Evolutionary conservation across 2,329 filamentous ascomycete genomes (phyloP).

Genomic region (Epichloe elymi): DNA sequence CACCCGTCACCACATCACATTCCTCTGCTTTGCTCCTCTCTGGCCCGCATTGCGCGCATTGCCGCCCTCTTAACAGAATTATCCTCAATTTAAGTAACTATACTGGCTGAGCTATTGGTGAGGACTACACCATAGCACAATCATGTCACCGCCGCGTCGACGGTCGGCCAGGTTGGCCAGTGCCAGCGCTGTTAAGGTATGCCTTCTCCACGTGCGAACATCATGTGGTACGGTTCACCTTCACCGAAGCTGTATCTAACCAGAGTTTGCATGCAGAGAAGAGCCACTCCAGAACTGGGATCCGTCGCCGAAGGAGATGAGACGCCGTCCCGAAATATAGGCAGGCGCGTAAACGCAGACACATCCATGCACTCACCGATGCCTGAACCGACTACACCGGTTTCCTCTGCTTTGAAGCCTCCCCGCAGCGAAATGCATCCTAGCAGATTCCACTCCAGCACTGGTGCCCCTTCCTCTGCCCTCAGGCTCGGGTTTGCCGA

Average conservation of each 20-base stretch:
- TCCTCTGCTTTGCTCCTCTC: slow-evolving; percentile 4
- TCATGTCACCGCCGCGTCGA: slow-evolving; percentile 29
- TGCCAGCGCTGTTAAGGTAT: slow-evolving; percentile 25
- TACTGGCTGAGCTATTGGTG: background rate
- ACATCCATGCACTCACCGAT: slow-evolving; percentile 23
- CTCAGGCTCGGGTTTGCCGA: slow-evolving; percentile 72
- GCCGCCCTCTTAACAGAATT: slow-evolving; percentile 3
- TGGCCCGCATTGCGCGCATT: slow-evolving; percentile 3
- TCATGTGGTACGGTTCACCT: background rate
- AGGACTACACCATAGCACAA: slow-evolving; percentile 5
- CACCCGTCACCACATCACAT: slow-evolving; percentile 2
- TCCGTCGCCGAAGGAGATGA: slow-evolving; percentile 34
- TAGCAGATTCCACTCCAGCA: slow-evolving; percentile 64
- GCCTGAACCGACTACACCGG: slow-evolving; percentile 42
- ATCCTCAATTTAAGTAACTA: background rate
- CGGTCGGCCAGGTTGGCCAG: slow-evolving; percentile 31
- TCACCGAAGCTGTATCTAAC: background rate
- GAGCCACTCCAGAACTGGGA: slow-evolving; percentile 21
- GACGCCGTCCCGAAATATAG: slow-evolving; percentile 15
- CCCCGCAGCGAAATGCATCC: slow-evolving; percentile 81
- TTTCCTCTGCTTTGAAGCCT: slow-evolving; percentile 54
- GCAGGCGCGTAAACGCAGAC: slow-evolving; percentile 9
- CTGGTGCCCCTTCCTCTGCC: slow-evolving; percentile 65
- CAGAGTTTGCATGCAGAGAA: slow-evolving; percentile 13
- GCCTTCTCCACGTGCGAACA: slow-evolving; percentile 7